Base-by-base conservation (phyloP, 140 eudicot species). In the Cichorium intybus region DNA sequence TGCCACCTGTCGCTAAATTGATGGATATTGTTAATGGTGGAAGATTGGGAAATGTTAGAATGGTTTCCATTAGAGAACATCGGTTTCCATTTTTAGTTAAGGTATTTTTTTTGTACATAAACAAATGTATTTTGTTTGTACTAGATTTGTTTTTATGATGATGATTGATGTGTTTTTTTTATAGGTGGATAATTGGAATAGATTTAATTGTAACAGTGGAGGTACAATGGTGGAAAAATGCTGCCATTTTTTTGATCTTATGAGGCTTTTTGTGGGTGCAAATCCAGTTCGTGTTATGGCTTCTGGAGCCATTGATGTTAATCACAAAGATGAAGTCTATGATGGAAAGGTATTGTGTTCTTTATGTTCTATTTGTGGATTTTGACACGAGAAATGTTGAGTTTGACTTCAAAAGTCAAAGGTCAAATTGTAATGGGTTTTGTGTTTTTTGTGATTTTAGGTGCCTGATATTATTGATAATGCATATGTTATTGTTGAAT, bases 161-260 rank as follows among this genome's bases (percentile, higher is more conserved):
- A 56, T 58, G 24, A 52, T 33, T 20, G 8, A 29, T 57, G 4
- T 50, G 46, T 33, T 4, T 16, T 16, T 66, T 35, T 56, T 73
- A 37, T 76, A 91, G 97, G 99, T 93, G 62, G 65, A 88, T 48
- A 82, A 93, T 12, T 93, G 99, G 99, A 93, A 93, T 74, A 75
- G 99, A 39, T 93, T 93, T 79, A 93, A 88, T 59, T 79, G 88
- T 54, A 93, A 93, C 77, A 70, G 90, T 51, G 99, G 99, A 66
- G 99, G 99, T 17, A 93, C 99, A 45, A 59, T 93, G 46, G 99
- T 93, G 31, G 99, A 93, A 87, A 93, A 93, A 77, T 93, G 99
- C 79, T 93, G 99, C 77, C 99, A 93, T 70, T 93, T 93, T 75
- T 93, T 93, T 61, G 99, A 93, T 84, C 88, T 93, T 45, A 93